These are phyloP conservation scores for Spathaspora arborariae DNA, from an alignment of 805 yeast species.

Conservation along the genomic window DNA sequence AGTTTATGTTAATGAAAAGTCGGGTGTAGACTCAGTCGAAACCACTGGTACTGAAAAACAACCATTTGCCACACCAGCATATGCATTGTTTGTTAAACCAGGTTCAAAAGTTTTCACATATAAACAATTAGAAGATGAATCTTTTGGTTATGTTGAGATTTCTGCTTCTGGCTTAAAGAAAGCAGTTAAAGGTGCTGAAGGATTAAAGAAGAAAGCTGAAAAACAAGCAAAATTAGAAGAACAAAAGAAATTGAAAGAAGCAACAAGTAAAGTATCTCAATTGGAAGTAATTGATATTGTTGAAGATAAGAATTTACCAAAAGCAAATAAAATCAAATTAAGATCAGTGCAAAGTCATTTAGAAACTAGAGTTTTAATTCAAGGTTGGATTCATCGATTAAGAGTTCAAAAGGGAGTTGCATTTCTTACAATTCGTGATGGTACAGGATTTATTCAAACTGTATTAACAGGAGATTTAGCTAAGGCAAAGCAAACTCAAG, in stretches of 20 bases:
- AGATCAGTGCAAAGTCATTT: constrained; percentile 48
- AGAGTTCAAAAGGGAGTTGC: constrained; percentile 90
- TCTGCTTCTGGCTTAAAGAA: constrained; percentile 90
- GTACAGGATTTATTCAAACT: constrained; percentile 85
- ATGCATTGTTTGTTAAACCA: constrained; percentile 56
- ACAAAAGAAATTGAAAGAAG: constrained; percentile 52
- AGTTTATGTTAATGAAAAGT: constrained; percentile 68
- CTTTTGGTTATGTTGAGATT: constrained; percentile 66
- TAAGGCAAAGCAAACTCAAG: constrained; percentile 77
- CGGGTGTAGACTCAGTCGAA: constrained; percentile 61
- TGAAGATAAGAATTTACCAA: constrained; percentile 72
- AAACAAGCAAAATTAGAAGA: constrained; percentile 59
- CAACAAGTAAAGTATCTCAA: constrained; percentile 70
- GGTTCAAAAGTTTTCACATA: constrained; percentile 57
- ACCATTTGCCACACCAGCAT: constrained; percentile 84
- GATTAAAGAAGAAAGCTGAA: constrained; percentile 76
- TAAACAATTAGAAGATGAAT: constrained; percentile 49
- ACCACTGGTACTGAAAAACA: constrained; percentile 59
- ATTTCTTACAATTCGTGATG: constrained; percentile 91
- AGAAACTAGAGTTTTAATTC: constrained; percentile 69
- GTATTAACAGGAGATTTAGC: constrained; percentile 91
- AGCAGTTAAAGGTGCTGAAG: constrained; percentile 94
- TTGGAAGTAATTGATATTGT: constrained; percentile 65
- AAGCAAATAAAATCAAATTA: constrained; percentile 67
- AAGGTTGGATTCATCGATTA: constrained; percentile 96